Conservation (phyloP, 1,284 basidiomycete genomes). For the Retiboletus flavoniger region DNA sequence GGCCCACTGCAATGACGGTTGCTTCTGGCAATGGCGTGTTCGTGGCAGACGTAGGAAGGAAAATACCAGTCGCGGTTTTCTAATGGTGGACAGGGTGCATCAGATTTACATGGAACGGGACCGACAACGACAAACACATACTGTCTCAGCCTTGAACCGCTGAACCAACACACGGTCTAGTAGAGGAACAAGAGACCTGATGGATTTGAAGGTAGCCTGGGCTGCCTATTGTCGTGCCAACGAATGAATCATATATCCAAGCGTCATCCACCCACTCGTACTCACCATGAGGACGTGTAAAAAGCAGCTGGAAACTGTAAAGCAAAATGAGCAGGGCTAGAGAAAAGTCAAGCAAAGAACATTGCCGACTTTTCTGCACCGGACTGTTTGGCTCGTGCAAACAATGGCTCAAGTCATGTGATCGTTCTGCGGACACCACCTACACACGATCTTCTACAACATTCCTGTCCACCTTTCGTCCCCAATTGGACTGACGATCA, state of each 20-base stretch:
- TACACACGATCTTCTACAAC: neutral
- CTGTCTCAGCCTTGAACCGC: conserved; percentile 92
- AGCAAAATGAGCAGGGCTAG: conserved; percentile 27
- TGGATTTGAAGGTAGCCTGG: conserved; percentile 89
- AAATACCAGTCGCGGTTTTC: conserved; percentile 95
- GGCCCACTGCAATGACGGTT: conserved; percentile 94
- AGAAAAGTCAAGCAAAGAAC: conserved; percentile 15
- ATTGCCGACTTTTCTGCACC: conserved; percentile 22
- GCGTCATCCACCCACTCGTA: neutral
- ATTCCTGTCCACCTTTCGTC: neutral
- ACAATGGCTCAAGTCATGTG: conserved; percentile 25
- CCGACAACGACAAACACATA: conserved; percentile 39
- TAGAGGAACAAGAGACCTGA: conserved; percentile 89
- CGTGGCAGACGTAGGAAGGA: conserved; percentile 88
- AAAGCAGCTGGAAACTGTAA: conserved; percentile 2
- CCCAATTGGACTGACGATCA: neutral
- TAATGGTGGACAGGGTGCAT: conserved; percentile 32
- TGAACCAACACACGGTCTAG: conserved; percentile 97
- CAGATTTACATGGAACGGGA: neutral
- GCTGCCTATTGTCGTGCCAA: conserved; percentile 47
- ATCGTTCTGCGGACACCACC: conserved; percentile 3
- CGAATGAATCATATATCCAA: neutral
- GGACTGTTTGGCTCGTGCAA: conserved; percentile 27
- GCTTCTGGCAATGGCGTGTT: conserved; percentile 89
- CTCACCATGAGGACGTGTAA: conserved; percentile 29